phyloP scores from a whole-genome alignment of 2,329 filamentous ascomycete species.

The Cercospora sp. region DNA sequence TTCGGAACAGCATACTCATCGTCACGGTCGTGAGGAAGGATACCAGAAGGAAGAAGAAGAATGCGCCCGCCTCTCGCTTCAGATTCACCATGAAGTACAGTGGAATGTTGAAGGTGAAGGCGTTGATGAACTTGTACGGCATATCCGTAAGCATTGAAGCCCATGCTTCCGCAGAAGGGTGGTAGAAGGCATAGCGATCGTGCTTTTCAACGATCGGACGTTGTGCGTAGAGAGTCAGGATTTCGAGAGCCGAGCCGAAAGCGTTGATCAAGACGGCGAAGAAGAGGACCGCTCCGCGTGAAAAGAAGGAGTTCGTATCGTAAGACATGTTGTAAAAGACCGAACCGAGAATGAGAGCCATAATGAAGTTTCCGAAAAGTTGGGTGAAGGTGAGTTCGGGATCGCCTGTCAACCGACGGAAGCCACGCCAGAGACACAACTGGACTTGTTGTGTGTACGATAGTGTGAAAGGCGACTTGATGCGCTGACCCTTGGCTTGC shows the following conservation, averaged over 20 bases:
- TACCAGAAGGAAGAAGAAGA: constrained; percentile 83
- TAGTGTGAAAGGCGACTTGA: constrained; percentile 78
- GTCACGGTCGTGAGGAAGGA: constrained; percentile 70
- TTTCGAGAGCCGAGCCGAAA: constrained; percentile 78
- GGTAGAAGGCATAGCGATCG: constrained; percentile 80
- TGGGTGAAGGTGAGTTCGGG: constrained; percentile 70
- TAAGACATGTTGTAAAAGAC: constrained; percentile 76
- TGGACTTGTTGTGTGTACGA: constrained; percentile 73
- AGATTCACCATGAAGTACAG: constrained; percentile 89
- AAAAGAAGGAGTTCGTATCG: constrained; percentile 72
- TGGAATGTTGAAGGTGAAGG: constrained; percentile 73
- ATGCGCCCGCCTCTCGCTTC: constrained; percentile 68
- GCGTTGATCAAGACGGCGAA: constrained; percentile 86
- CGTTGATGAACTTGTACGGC: constrained; percentile 77
- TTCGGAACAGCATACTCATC: constrained; percentile 86
- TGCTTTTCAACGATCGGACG: constrained; percentile 93
- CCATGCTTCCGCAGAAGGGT: constrained; percentile 84
- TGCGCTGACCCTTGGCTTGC: constrained; percentile 54
- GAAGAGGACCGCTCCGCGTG: constrained; percentile 77
- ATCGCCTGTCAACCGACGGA: constrained; percentile 73
- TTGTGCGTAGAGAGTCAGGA: constrained; percentile 82
- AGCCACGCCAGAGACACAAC: constrained; percentile 80
- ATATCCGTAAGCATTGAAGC: constrained; percentile 83
- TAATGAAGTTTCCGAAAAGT: constrained; percentile 69
- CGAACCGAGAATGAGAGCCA: constrained; percentile 75